Evolutionary conservation across 1,139 yeast species (phyloP).

Genomic region (Pichia sp.): DNA sequence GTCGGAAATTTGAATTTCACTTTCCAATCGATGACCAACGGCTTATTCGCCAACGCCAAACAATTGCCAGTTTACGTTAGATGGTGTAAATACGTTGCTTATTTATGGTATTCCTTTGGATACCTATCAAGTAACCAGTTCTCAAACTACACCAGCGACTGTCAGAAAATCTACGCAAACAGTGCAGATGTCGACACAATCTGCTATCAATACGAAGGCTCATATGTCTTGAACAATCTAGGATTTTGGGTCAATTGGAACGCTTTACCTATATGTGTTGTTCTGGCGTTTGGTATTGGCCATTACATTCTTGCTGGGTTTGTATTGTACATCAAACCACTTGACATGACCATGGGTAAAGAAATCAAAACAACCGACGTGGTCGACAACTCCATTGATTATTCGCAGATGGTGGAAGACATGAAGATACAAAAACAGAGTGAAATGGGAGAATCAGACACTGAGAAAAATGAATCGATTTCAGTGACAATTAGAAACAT

Average conservation of each 20-base stretch:
- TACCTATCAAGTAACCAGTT: slow-evolving; percentile 66
- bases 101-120: slow-evolving; percentile 79
- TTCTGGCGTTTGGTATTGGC: slow-evolving; percentile 59
- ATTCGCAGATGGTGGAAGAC: slow-evolving; percentile 9
- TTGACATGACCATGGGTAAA: slow-evolving; percentile 54
- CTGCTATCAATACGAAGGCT: slow-evolving; percentile 43
- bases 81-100: slow-evolving; percentile 77
- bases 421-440: no score
- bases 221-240: slow-evolving; percentile 49
- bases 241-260: slow-evolving; percentile 70
- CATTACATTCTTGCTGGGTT: slow-evolving; percentile 50
- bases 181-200: slow-evolving; percentile 24
- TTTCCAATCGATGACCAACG: slow-evolving; percentile 75
- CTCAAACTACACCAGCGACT: slow-evolving; percentile 43
- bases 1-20: slow-evolving; percentile 65
- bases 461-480: slow-evolving; percentile 10
- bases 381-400: slow-evolving; percentile 16
- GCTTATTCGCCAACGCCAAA: slow-evolving; percentile 72
- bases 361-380: slow-evolving; percentile 27
- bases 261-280: slow-evolving; percentile 61
- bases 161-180: slow-evolving; percentile 38
- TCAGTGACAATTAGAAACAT: slow-evolving; percentile 21
- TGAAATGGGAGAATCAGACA: neutral
- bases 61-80: slow-evolving; percentile 84
- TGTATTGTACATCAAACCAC: slow-evolving; percentile 45